Percentiles rank a stretch among this genome's conserved stretches.
These are phyloP conservation scores for Mycoemilia scoparia DNA, from an alignment of 192 early-diverging fungal genomes.

Conservation along the genomic window DNA sequence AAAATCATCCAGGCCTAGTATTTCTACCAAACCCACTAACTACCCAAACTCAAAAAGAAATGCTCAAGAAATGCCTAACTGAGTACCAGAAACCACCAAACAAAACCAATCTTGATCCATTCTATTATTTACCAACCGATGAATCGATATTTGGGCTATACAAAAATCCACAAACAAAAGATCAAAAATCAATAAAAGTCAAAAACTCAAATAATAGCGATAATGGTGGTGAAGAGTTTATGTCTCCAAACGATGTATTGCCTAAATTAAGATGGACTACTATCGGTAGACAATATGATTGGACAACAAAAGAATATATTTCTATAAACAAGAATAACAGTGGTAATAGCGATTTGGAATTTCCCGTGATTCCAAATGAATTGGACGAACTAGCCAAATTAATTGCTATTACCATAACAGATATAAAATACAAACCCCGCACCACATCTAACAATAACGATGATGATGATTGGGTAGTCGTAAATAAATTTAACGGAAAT, in stretches of 20 bases:
- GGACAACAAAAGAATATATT: constrained; percentile 65
- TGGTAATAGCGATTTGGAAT: constrained; percentile 18
- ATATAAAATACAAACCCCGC: no score
- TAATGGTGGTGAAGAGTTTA: constrained; percentile 11
- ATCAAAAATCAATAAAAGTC: constrained; percentile 13
- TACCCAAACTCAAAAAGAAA: constrained; percentile 41
- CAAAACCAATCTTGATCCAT: constrained; percentile 75
- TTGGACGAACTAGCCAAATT: constrained; percentile 38
- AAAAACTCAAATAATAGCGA: constrained; percentile 14
- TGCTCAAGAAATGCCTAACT: constrained; percentile 54
- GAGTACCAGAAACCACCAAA: constrained; percentile 66
- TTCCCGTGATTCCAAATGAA: constrained; percentile 43
- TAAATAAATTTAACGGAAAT: constrained; percentile 37
- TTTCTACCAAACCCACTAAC: constrained; percentile 64
- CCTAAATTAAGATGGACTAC: constrained; percentile 50
- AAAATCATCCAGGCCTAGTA: constrained; percentile 44
- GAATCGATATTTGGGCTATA: constrained; percentile 28
- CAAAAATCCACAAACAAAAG: constrained; percentile 22
- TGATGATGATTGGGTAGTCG: constrained; percentile 2
- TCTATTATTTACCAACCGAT: constrained; percentile 43
- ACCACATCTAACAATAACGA: no score
- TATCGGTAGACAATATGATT: constrained; percentile 62
- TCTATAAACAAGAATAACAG: no score
- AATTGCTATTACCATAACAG: constrained; percentile 44
- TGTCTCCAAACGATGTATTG: constrained; percentile 10